Conservation (phyloP, 2,329 filamentous ascomycete species). For the Polytolypa hystricis region DNA sequence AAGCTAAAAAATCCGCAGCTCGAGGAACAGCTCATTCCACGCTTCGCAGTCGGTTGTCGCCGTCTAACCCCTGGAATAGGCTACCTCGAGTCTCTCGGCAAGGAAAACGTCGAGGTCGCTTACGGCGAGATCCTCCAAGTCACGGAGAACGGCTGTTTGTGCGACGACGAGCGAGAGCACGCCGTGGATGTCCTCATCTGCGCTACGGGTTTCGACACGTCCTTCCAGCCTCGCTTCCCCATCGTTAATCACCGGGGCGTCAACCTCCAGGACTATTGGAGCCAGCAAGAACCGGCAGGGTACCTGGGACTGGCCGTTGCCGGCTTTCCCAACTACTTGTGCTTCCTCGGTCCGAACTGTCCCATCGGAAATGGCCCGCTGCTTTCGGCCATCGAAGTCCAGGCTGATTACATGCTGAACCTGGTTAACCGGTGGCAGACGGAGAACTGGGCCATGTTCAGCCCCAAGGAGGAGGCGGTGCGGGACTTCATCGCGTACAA, state of each 20-base stretch:
- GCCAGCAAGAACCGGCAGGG: slow-evolving; percentile 9
- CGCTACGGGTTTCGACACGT: slow-evolving; percentile 29
- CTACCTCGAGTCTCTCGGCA: slow-evolving; percentile 20
- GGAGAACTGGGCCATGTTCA: slow-evolving; percentile 10
- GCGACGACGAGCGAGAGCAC: slow-evolving; percentile 11
- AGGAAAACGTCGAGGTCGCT: slow-evolving; percentile 14
- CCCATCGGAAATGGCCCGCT: slow-evolving; percentile 12
- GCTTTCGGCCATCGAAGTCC: slow-evolving; percentile 7
- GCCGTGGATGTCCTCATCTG: slow-evolving; percentile 22
- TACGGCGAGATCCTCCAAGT: slow-evolving; percentile 7
- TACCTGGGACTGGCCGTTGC: slow-evolving; percentile 11
- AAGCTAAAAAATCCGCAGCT: too few relatives aligned
- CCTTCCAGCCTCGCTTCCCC: slow-evolving; percentile 6
- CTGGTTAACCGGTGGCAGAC: slow-evolving; percentile 13
- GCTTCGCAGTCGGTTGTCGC: slow-evolving; percentile 26
- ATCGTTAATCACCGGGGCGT: slow-evolving; percentile 9
- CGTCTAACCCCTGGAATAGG: slow-evolving; percentile 29
- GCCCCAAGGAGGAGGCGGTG: slow-evolving; percentile 10
- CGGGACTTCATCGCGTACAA: slow-evolving; percentile 11
- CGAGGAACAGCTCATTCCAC: slow-evolving; percentile 12
- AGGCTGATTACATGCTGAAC: slow-evolving; percentile 11
- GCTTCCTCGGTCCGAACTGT: slow-evolving; percentile 11
- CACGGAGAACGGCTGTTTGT: slow-evolving; percentile 12
- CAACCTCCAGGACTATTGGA: slow-evolving; percentile 7
- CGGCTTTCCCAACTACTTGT: slow-evolving; percentile 13